Evolutionary conservation across 176 grass and related monocot genomes (phyloP).

Genomic region (Ensete ventricosum): DNA sequence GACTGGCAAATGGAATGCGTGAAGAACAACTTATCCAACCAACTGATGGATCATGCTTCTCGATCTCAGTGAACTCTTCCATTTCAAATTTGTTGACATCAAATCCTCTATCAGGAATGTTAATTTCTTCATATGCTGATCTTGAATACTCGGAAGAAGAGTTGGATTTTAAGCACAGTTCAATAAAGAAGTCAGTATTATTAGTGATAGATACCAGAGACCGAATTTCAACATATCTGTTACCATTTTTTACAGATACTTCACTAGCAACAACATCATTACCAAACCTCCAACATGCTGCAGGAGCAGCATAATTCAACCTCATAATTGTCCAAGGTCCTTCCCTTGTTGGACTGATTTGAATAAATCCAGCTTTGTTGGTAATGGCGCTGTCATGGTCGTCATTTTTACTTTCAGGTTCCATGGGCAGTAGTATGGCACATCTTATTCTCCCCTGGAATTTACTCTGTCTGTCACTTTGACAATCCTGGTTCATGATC

Average conservation of each 20-base stretch:
- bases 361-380: slow-evolving; percentile 64
- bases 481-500: slow-evolving; percentile 41
- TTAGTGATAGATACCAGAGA: slow-evolving; percentile 89
- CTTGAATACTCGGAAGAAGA: slow-evolving; percentile 23
- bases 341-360: slow-evolving; percentile 87
- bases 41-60: slow-evolving; percentile 25
- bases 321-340: slow-evolving; percentile 94
- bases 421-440: slow-evolving; percentile 54
- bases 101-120: neutral
- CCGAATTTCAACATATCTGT: slow-evolving; percentile 76
- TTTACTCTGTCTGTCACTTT: slow-evolving; percentile 27
- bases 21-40: slow-evolving; percentile 27
- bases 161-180: slow-evolving; percentile 55
- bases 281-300: slow-evolving; percentile 86
- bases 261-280: slow-evolving; percentile 86
- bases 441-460: slow-evolving; percentile 78
- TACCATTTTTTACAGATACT: slow-evolving; percentile 67
- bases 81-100: slow-evolving; percentile 28
- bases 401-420: slow-evolving; percentile 34
- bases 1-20: slow-evolving; percentile 11
- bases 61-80: slow-evolving; percentile 32
- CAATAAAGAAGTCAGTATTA: slow-evolving; percentile 53
- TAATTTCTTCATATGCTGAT: slow-evolving; percentile 24
- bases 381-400: slow-evolving; percentile 16
- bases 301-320: slow-evolving; percentile 85